phyloP scores from a whole-genome alignment of 345 rosid genomes.

The Salix arbutifolia region DNA sequence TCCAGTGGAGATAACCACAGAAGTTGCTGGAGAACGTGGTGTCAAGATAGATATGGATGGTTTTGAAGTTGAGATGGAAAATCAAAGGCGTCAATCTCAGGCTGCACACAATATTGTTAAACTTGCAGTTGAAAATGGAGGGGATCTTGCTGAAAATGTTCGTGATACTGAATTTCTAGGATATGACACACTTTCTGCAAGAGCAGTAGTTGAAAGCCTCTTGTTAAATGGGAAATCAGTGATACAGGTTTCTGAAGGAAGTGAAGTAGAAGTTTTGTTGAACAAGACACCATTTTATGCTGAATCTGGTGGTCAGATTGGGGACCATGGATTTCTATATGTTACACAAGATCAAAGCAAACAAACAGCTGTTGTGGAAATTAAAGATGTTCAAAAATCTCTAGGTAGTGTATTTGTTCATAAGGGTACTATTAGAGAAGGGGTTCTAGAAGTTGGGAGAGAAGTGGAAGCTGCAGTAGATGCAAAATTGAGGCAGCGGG shows the following conservation, averaged over 20 bases:
- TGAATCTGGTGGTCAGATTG: conserved; percentile 96
- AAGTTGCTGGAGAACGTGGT: conserved; percentile 76
- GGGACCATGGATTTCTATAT: conserved; percentile 70
- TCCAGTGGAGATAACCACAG: conserved; percentile 85
- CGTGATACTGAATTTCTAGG: conserved; percentile 80
- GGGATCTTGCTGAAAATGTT: conserved; percentile 44
- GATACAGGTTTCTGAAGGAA: conserved; percentile 73
- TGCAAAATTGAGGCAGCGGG: conserved; percentile 69
- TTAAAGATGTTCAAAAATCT: conserved; percentile 82
- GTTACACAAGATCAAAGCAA: conserved; percentile 43
- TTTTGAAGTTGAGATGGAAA: conserved; percentile 78
- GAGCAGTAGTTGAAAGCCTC: conserved; percentile 68
- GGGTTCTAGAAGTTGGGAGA: conserved; percentile 76
- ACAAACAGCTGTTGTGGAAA: conserved; percentile 64
- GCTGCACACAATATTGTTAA: conserved; percentile 83
- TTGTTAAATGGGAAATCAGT: conserved; percentile 77
- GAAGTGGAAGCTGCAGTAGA: conserved; percentile 89
- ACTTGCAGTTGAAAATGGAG: conserved; percentile 59
- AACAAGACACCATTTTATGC: conserved; percentile 92
- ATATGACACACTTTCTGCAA: conserved; percentile 64
- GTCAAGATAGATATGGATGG: conserved; percentile 63
- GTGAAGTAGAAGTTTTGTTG: conserved; percentile 76
- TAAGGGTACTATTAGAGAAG: conserved; percentile 69
- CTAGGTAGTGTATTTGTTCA: conserved; percentile 68
- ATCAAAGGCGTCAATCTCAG: conserved; percentile 81